Evolutionary conservation across 2,329 filamentous ascomycete genomes (phyloP).

Genomic region (Daldinia eschscholtzii): DNA sequence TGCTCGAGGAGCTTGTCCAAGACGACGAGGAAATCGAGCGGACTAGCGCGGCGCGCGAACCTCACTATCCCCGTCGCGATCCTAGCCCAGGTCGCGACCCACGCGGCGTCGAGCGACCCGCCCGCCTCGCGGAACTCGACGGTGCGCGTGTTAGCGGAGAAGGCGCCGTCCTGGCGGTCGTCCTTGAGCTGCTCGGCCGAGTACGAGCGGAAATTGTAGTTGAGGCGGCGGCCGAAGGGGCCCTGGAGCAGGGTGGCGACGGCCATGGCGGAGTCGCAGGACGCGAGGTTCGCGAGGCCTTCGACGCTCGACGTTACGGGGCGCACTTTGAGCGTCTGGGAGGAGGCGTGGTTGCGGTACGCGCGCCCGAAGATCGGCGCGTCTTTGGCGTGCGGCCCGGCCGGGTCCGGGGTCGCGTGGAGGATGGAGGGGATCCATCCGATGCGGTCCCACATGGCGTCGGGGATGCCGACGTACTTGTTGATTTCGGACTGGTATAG

Average conservation of each 20-base stretch:
- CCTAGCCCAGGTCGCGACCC: conserved; percentile 53
- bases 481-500: conserved; percentile 19
- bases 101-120: conserved; percentile 53
- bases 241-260: conserved; percentile 39
- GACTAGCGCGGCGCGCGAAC: conserved; percentile 34
- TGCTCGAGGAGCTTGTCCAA: conserved; percentile 49
- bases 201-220: conserved; percentile 49
- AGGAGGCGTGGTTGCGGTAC: background rate
- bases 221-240: conserved; percentile 22
- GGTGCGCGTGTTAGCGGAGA: conserved; percentile 12
- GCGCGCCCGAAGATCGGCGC: background rate
- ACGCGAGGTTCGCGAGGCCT: conserved; percentile 46
- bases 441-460: conserved; percentile 31
- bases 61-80: conserved; percentile 52
- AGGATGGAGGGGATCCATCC: conserved; percentile 31
- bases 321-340: no score
- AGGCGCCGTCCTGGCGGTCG: background rate
- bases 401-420: conserved; percentile 19
- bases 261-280: conserved; percentile 46
- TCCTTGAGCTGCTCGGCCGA: background rate
- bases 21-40: conserved; percentile 42
- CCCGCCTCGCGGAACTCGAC: conserved; percentile 57
- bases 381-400: background rate
- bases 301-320: conserved; percentile 3
- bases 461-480: background rate